Evolutionary conservation across 441 rosid species (phyloP).

Genomic region (Adansonia madagascariensis): DNA sequence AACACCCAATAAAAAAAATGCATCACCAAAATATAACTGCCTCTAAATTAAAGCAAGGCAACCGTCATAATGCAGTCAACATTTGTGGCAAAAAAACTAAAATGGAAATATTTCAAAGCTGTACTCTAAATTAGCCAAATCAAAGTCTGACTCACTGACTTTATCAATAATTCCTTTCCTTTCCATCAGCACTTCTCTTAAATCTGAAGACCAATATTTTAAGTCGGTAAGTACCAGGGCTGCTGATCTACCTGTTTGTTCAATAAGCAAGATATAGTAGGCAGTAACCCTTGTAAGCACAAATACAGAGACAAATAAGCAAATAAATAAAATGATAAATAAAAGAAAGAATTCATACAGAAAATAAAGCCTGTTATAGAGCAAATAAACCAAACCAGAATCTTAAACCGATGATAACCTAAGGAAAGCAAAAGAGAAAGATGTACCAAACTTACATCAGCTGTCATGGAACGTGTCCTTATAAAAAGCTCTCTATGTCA

Average conservation of each 20-base stretch:
- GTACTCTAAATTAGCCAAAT: neutral
- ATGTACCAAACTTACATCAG: constrained; percentile 16
- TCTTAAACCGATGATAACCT: neutral
- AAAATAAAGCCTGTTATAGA: neutral
- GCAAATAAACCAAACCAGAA: neutral
- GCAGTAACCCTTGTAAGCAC: too few species aligned
- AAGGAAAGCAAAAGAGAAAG: neutral
- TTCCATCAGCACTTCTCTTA: neutral
- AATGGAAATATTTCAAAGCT: neutral
- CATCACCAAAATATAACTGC: neutral
- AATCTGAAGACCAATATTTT: neutral
- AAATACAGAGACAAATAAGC: too few species aligned
- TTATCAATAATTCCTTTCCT: neutral
- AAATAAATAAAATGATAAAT: neutral
- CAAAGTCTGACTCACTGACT: neutral
- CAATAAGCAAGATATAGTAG: neutral
- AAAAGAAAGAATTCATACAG: neutral
- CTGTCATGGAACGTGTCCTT: constrained; percentile 16
- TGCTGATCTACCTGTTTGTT: neutral
- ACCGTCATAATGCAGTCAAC: neutral
- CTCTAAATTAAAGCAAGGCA: neutral
- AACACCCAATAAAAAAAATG: neutral
- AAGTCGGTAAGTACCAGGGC: neutral
- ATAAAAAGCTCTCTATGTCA: constrained; percentile 60
- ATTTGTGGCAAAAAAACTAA: neutral